Conservation (phyloP, 805 yeast species). For the Saturnispora silvae region DNA sequence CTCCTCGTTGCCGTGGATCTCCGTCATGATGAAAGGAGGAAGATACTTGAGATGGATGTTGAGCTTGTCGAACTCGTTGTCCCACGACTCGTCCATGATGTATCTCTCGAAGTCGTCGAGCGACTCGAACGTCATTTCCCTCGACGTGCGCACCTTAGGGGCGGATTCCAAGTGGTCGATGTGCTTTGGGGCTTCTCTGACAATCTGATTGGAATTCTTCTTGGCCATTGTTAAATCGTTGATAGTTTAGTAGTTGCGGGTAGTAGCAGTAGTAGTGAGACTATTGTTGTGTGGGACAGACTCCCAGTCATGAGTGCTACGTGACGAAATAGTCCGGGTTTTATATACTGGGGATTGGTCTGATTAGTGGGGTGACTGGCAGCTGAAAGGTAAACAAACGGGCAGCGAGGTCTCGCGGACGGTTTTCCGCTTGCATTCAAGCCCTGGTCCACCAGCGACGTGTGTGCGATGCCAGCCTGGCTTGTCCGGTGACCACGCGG, state of each 20-base stretch:
- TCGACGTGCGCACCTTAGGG: conserved; percentile 23
- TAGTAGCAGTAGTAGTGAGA: too few species aligned
- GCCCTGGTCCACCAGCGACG: neutral
- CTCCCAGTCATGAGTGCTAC: neutral
- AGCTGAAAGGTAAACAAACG: too few species aligned
- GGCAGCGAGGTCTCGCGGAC: neutral
- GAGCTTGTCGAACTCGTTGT: conserved; percentile 58
- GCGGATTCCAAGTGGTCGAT: conserved; percentile 22
- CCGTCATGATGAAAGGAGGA: conserved; percentile 65
- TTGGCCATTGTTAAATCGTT: conserved; percentile 15
- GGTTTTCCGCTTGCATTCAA: neutral
- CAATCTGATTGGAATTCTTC: conserved; percentile 14
- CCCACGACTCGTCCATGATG: conserved; percentile 65
- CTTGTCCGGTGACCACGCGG: too few species aligned
- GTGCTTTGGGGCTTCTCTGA: conserved; percentile 20
- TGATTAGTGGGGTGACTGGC: conserved; percentile 2
- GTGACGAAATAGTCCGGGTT: neutral
- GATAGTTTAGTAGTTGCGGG: conserved; percentile 1
- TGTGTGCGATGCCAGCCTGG: too few species aligned
- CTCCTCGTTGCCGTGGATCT: conserved; percentile 58
- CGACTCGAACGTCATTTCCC: conserved; percentile 43
- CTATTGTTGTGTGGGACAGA: too few species aligned
- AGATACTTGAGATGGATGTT: conserved; percentile 57
- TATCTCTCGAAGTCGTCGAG: conserved; percentile 51
- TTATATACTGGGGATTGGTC: neutral